These are phyloP conservation scores for Pseudocohnilembus persalinus DNA, from an alignment of 169 alveolate genomes.

Conservation along the genomic window DNA sequence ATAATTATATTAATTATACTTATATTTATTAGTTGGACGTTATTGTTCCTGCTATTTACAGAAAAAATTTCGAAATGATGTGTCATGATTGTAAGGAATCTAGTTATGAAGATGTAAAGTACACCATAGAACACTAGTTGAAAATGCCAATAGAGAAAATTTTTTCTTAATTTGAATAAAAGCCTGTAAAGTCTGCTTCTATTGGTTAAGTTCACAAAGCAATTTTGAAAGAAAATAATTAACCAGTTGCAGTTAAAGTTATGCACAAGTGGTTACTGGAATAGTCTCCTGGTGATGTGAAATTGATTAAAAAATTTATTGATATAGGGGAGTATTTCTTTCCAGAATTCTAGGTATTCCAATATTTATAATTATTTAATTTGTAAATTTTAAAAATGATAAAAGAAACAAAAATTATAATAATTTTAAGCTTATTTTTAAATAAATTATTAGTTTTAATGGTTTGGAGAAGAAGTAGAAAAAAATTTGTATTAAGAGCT, in stretches of 20 bases:
- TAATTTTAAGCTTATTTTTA: background rate
- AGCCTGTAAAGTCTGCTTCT: slow-evolving; percentile 66
- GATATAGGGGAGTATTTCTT: slow-evolving; percentile 51
- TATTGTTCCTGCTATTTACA: slow-evolving; percentile 56
- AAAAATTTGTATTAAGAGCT: background rate
- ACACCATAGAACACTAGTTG: slow-evolving; percentile 38
- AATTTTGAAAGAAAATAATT: slow-evolving; percentile 46
- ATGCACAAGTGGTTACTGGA: slow-evolving; percentile 64
- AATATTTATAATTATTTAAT: too few relatives aligned
- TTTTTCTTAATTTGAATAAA: slow-evolving; percentile 40
- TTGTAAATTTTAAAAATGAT: background rate
- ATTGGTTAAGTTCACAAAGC: slow-evolving; percentile 74
- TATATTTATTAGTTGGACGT: slow-evolving; percentile 34
- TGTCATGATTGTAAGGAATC: slow-evolving; percentile 53
- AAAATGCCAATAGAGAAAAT: slow-evolving; percentile 44
- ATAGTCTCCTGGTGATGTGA: slow-evolving; percentile 56
- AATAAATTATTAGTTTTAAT: slow-evolving; percentile 39
- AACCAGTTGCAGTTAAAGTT: slow-evolving; percentile 67
- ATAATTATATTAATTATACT: background rate
- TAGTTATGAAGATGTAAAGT: slow-evolving; percentile 36
- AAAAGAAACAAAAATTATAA: background rate
- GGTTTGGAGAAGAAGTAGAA: slow-evolving; percentile 60
- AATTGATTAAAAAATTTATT: slow-evolving; percentile 43
- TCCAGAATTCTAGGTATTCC: slow-evolving; percentile 43
- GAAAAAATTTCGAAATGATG: slow-evolving; percentile 56